Base-by-base conservation (phyloP, 2,329 filamentous ascomycete genomes). In the Rachicladosporium sp. region DNA sequence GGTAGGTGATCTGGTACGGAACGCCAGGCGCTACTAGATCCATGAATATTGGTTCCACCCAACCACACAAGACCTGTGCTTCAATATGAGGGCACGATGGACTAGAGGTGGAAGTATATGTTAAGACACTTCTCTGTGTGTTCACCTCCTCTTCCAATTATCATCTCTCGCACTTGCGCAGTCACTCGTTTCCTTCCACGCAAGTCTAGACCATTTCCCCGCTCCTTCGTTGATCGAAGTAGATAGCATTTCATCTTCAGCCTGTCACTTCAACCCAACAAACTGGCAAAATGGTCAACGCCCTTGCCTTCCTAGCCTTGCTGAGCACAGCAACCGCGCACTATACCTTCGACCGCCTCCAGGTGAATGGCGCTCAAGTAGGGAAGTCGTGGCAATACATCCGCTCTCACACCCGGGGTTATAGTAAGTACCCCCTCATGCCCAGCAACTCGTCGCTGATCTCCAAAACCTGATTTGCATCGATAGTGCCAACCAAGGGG, bases 311-410 rank as follows among this genome's bases (percentile, higher is more conserved):
- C 29, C 7, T 41, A 40, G 57, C 56, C 33, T 45, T 57, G 37
- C 54, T 54, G 40, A 47, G 48, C 42, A 50, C 38, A 12, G 38
- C 47, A 35, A 50, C 37, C 46, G 57, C 57, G 19, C 59, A 62
- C 47, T 49, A 54, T 38, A 62, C 58, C 33, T 55, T 61, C 35
- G 55, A 49, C 45, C 53, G 50, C 43, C 49, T 58, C 31, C 57
- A 62, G 36, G 61, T 67, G 53, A 68, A 70, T 50, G 67, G 62
- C 49, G 29, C 32, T 19, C 9, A 8, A 8, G 50, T 55, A 43
- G 58, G 54, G 38, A 53, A 63, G 34, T 61, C 65, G 40, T 67
- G 62, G 53, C 58, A 60, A 33, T 71, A 71, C 58, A 65, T 72
- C 49, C 67, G 70, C 45, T 33, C 40, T 33, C 38, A 41, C 38